phyloP scores from a whole-genome alignment of 225 moss, liverwort and hornwort species.

The Ulota crispa region DNA sequence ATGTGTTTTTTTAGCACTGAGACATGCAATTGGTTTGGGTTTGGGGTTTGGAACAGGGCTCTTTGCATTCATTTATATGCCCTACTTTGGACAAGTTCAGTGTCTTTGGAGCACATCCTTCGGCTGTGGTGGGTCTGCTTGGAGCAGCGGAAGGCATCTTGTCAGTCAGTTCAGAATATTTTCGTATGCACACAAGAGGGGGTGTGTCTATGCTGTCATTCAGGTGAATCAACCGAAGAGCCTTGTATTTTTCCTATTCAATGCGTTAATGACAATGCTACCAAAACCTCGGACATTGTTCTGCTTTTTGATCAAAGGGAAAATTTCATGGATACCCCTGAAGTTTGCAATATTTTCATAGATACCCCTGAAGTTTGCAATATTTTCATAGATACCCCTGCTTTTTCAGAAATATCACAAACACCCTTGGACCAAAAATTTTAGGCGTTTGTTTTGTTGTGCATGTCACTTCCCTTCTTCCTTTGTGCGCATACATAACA shows the following conservation, averaged over 20 bases:
- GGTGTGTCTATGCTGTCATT: constrained; percentile 56
- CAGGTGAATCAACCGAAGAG: constrained; percentile 39
- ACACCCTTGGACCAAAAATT: no score
- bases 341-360: no score
- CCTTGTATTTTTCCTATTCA: constrained; percentile 13
- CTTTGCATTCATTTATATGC: constrained; percentile 65
- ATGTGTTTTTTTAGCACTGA: constrained; percentile 19
- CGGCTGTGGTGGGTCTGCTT: constrained; percentile 60
- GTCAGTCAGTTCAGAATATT: constrained; percentile 60
- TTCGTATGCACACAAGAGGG: constrained; percentile 73
- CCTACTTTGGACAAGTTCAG: constrained; percentile 68
- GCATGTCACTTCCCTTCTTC: no score
- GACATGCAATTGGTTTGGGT: not conserved
- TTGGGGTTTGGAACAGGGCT: constrained; percentile 53
- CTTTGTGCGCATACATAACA: no score
- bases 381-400: no score
- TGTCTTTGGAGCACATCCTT: constrained; percentile 63
- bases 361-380: no score
- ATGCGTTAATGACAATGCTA: not conserved
- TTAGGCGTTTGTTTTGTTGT: no score
- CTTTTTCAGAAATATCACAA: no score
- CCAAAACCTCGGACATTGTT: constrained; percentile 10
- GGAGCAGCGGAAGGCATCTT: constrained; percentile 67
- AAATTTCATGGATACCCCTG: no score
- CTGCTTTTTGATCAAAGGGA: not conserved